A percentile compares a stretch with the other conserved stretches of the same genome.
Evolutionary conservation across 2,329 filamentous ascomycete genomes (phyloP).

Genomic region (Mycosphaerella sp.): DNA sequence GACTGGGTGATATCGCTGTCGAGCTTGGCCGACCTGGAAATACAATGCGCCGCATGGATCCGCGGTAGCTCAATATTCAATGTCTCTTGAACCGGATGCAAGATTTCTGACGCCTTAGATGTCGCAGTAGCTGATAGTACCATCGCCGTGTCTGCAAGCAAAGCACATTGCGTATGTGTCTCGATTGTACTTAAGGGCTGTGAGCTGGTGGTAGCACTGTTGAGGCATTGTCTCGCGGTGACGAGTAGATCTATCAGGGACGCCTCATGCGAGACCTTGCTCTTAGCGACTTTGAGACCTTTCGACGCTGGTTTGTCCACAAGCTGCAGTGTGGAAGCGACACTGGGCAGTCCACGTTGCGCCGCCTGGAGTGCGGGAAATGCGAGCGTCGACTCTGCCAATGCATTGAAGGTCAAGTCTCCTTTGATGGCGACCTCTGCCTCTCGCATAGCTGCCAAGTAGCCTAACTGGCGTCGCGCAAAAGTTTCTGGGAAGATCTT

Average conservation of each 20-base stretch:
- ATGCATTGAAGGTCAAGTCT: slow-evolving; percentile 41
- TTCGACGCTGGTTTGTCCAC: slow-evolving; percentile 1
- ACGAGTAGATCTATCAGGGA: slow-evolving; percentile 14
- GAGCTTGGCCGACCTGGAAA: slow-evolving; percentile 50
- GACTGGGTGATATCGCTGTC: slow-evolving; percentile 41
- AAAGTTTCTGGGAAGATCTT: slow-evolving; percentile 7
- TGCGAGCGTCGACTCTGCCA: slow-evolving; percentile 83
- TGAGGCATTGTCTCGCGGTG: slow-evolving; percentile 19
- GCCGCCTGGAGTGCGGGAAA: slow-evolving; percentile 58
- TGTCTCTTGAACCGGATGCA: slow-evolving; percentile 41
- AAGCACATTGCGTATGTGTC: slow-evolving; percentile 48
- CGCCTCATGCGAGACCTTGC: slow-evolving; percentile 7
- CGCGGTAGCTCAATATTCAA: slow-evolving; percentile 59
- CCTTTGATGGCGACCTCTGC: slow-evolving; percentile 50
- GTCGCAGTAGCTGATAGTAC: slow-evolving; percentile 54
- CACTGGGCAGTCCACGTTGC: background rate
- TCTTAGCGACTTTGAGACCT: background rate
- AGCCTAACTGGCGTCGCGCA: slow-evolving; percentile 9
- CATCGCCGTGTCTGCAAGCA: slow-evolving; percentile 60
- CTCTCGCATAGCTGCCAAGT: slow-evolving; percentile 13
- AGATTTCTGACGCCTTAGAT: slow-evolving; percentile 44
- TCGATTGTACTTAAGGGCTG: slow-evolving; percentile 14
- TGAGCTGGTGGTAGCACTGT: background rate
- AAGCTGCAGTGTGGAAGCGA: background rate
- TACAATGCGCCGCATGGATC: slow-evolving; percentile 60